Evolutionary conservation across 345 rosid genomes (phyloP).

Genomic region (Moringa oleifera): DNA sequence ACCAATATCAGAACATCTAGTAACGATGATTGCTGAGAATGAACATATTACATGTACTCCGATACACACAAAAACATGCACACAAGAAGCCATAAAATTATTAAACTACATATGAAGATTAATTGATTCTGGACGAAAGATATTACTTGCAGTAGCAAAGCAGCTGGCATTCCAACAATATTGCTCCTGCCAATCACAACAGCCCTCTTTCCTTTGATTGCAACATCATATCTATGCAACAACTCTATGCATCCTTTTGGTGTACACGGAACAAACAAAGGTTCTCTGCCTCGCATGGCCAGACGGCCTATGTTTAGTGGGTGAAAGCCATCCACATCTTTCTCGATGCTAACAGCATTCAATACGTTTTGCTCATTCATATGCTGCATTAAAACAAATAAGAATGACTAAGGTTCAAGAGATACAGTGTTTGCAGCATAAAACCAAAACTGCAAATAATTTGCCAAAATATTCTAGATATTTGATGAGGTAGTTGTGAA

Average conservation of each 20-base stretch:
- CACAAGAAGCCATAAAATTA: not conserved
- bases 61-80: not conserved
- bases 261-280: conserved; percentile 75
- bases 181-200: conserved; percentile 90
- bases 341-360: conserved; percentile 70
- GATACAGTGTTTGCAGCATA: not conserved
- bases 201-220: conserved; percentile 78
- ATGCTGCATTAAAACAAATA: conserved; percentile 41
- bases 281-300: conserved; percentile 86
- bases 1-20: conserved; percentile 8
- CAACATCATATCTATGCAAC: conserved; percentile 61
- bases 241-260: conserved; percentile 93
- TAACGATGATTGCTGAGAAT: not conserved
- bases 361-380: conserved; percentile 70
- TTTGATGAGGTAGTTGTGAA: too few relatives aligned
- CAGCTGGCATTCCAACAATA: conserved; percentile 95
- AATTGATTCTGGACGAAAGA: conserved; percentile 1
- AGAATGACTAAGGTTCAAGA: not conserved
- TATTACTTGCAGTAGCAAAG: conserved; percentile 70
- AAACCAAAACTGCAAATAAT: not conserved
- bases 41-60: too few relatives aligned
- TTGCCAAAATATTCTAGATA: too few relatives aligned
- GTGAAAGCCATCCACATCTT: conserved; percentile 91
- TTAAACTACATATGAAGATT: not conserved
- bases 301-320: conserved; percentile 81